Conservation (phyloP, 2,329 filamentous ascomycete species). For the Pyricularia pennisetigena region DNA sequence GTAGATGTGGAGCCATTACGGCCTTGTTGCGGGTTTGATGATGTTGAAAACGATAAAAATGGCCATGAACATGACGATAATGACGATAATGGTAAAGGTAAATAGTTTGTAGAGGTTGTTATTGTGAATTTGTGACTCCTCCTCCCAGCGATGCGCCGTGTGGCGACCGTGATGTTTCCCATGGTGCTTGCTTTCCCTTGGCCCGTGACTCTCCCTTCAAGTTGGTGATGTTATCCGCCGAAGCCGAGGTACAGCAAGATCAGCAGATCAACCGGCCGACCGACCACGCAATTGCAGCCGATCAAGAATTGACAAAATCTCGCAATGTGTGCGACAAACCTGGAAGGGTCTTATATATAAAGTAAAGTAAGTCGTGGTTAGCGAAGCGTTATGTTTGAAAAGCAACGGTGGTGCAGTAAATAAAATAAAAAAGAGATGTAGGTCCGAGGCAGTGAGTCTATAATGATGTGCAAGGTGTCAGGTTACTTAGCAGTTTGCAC, state of each 20-base stretch:
- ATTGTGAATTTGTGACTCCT: neutral
- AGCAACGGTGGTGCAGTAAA: neutral
- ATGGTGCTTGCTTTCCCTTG: neutral
- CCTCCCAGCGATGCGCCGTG: neutral
- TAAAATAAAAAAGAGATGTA: neutral
- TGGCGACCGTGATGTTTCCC: neutral
- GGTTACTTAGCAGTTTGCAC: neutral
- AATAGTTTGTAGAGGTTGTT: neutral
- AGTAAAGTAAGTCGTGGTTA: too few relatives aligned
- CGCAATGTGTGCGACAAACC: neutral
- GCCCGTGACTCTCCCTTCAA: neutral
- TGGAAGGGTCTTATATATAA: neutral
- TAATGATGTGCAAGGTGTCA: neutral
- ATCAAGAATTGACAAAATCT: neutral
- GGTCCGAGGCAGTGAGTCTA: neutral
- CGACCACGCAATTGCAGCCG: neutral
- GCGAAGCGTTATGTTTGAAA: too few relatives aligned
- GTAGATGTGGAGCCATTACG: neutral
- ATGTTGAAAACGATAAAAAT: neutral
- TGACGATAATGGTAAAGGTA: neutral
- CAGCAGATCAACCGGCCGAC: neutral
- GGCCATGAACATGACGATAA: neutral
- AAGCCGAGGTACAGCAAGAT: neutral
- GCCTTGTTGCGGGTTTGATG: neutral
- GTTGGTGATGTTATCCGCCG: neutral